Base-by-base conservation (phyloP, 148 eudicot species). In the Mesembryanthemum crystallinum region DNA sequence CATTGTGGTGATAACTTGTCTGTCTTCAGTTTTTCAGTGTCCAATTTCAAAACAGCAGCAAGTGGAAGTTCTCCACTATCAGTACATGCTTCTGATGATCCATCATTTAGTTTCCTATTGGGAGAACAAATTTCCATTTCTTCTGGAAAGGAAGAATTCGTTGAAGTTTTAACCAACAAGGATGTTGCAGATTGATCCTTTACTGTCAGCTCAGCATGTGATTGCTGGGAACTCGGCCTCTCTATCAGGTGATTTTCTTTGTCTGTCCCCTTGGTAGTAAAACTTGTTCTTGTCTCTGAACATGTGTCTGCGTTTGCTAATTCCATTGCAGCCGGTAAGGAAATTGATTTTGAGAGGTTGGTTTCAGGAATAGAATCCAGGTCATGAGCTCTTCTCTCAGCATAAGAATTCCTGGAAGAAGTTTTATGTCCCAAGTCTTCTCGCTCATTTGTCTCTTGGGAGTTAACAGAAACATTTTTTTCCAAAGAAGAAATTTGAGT, bases 131-230 rank as follows among this genome's bases (percentile, higher is more conserved):
- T 73, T 73, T 87, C 83, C 32, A 73, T 78, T 57, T 75, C 83
- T 75, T 80, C 81, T 80, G 87, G 71, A 78, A 69, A 25, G 72
- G 42, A 39, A 72, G n/a, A 72, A 79, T 76, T 74, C 72, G 78
- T 68, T 27, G 85, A 63, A 28, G 76, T 74, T 71, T 81, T 81
- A 10, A 23, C 80, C 64, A 76, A 76, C 37, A 32, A 63, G 57
- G 80, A 70, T 15, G 74, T 75, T 57, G 73, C 35, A 37, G 85
- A 64, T 58, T 37, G 25, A 74, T 79, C 85, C 72, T 69, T 69
- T 33, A 20, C 54, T 55, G 65, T 69, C 51, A 79, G 77, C 59
- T 73, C 63, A 65, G 75, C 72, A 83, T 33, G 35, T 76, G 68
- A 58, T 72, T 77, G 82, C 24, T 78, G 47, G 73, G 73, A 79